A percentile compares a stretch with the other conserved stretches of the same genome.
Evolutionary conservation across 768 basidiomycete species (phyloP).

Genomic region (Coprinopsis marcescibilis): DNA sequence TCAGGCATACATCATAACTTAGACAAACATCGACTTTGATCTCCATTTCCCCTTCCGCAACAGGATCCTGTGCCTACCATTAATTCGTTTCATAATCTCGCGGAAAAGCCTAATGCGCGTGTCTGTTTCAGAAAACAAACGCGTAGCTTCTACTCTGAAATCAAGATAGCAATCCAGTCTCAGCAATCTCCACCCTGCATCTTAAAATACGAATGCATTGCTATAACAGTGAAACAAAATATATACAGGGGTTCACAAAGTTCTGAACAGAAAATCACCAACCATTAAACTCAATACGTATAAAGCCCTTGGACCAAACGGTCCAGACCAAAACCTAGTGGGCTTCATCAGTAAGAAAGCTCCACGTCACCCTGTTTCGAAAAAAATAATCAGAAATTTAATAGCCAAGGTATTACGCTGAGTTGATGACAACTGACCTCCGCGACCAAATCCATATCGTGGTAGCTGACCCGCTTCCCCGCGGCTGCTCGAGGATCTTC

Average conservation of each 20-base stretch:
- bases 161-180: neutral
- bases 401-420: slow-evolving; percentile 11
- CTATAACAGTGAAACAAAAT: neutral
- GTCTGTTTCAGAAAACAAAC: slow-evolving; percentile 1
- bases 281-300: neutral
- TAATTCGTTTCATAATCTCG: slow-evolving; percentile 1
- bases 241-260: too few species aligned
- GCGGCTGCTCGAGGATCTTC: slow-evolving; percentile 90
- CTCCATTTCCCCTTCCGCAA: too few species aligned
- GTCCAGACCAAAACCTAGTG: neutral
- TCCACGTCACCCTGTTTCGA: slow-evolving; percentile 51
- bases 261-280: neutral
- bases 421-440: slow-evolving; percentile 40
- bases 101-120: neutral
- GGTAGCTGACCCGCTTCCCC: slow-evolving; percentile 86
- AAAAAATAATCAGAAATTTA: slow-evolving; percentile 13
- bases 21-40: neutral
- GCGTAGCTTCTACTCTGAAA: neutral
- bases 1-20: neutral
- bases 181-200: neutral
- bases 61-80: too few species aligned
- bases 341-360: slow-evolving; percentile 37
- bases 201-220: neutral
- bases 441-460: slow-evolving; percentile 92
- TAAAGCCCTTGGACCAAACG: neutral